phyloP scores from a whole-genome alignment of 768 basidiomycete genomes.

The Leccinum subgranulosum region DNA sequence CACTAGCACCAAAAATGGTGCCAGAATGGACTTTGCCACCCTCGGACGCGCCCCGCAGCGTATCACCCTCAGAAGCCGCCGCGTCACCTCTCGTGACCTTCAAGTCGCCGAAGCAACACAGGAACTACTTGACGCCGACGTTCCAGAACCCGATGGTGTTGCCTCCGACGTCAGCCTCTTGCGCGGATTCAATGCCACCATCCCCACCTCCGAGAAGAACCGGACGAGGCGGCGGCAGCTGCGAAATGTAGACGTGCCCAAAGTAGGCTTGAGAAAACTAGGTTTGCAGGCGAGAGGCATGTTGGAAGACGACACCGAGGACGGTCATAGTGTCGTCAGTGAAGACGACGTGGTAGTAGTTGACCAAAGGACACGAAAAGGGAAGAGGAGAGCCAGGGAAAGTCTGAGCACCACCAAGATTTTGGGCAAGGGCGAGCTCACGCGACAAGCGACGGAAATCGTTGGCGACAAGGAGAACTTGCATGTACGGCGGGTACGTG shows the following conservation, averaged over 20 bases:
- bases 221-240: slow-evolving; percentile 74
- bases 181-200: slow-evolving; percentile 91
- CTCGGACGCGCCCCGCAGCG: slow-evolving; percentile 77
- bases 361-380: slow-evolving; percentile 30
- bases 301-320: slow-evolving; percentile 47
- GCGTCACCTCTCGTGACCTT: slow-evolving; percentile 79
- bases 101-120: slow-evolving; percentile 81
- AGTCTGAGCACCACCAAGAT: slow-evolving; percentile 67
- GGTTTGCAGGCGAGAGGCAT: slow-evolving; percentile 79
- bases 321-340: slow-evolving; percentile 61
- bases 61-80: slow-evolving; percentile 58
- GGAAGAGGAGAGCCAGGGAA: slow-evolving; percentile 53
- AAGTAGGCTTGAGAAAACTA: slow-evolving; percentile 73
- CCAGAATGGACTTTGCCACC: slow-evolving; percentile 67
- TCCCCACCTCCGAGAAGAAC: slow-evolving; percentile 82
- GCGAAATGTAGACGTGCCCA: slow-evolving; percentile 73
- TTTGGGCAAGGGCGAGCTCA: slow-evolving; percentile 81
- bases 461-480: slow-evolving; percentile 89
- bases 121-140: slow-evolving; percentile 65
- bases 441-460: slow-evolving; percentile 83
- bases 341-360: slow-evolving; percentile 77
- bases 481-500: slow-evolving; percentile 73
- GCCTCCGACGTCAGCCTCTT: slow-evolving; percentile 77
- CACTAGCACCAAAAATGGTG: slow-evolving; percentile 29
- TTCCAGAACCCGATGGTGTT: slow-evolving; percentile 71